A percentile compares a stretch with the other conserved stretches of the same genome.
Evolutionary conservation across 176 grass and related monocot species (phyloP).

Genomic region (Aegilops longissima): DNA sequence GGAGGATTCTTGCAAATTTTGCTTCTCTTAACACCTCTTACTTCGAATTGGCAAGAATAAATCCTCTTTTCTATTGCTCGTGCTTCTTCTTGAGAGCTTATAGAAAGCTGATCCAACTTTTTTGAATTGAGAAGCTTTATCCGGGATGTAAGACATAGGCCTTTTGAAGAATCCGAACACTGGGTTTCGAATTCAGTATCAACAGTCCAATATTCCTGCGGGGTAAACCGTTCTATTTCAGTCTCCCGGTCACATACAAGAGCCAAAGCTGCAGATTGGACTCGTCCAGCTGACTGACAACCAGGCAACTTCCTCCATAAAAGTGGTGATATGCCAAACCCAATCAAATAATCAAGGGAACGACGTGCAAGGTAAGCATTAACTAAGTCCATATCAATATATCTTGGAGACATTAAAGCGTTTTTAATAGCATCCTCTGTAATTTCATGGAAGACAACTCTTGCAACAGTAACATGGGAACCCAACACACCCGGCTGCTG

Average conservation of each 20-base stretch:
- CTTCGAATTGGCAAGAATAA: conserved; percentile 63
- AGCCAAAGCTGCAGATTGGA: conserved; percentile 92
- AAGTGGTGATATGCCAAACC: conserved; percentile 92
- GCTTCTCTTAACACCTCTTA: conserved; percentile 68
- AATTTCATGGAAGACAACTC: conserved; percentile 98
- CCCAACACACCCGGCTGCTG: conserved; percentile 85
- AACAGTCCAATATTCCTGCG: conserved; percentile 85
- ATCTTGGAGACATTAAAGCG: conserved; percentile 62
- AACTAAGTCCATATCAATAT: conserved; percentile 90
- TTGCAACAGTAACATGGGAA: conserved; percentile 59
- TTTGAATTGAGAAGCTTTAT: conserved; percentile 74
- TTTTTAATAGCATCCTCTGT: conserved; percentile 70
- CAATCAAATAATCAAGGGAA: conserved; percentile 94
- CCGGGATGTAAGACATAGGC: conserved; percentile 42
- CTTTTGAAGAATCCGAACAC: conserved; percentile 40
- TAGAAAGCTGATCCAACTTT: conserved; percentile 82
- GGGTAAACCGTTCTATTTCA: conserved; percentile 80
- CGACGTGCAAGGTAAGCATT: conserved; percentile 97
- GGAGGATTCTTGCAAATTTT: conserved; percentile 71
- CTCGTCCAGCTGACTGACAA: conserved; percentile 90
- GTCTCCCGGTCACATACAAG: conserved; percentile 86
- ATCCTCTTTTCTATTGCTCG: conserved; percentile 55
- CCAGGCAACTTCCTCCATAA: conserved; percentile 97
- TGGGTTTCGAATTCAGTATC: conserved; percentile 50
- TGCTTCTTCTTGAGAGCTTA: conserved; percentile 63